A percentile compares a stretch with the other conserved stretches of the same genome.
Evolutionary conservation across 495 filamentous ascomycete species (phyloP).

Genomic region (Annulohypoxylon moriforme): DNA sequence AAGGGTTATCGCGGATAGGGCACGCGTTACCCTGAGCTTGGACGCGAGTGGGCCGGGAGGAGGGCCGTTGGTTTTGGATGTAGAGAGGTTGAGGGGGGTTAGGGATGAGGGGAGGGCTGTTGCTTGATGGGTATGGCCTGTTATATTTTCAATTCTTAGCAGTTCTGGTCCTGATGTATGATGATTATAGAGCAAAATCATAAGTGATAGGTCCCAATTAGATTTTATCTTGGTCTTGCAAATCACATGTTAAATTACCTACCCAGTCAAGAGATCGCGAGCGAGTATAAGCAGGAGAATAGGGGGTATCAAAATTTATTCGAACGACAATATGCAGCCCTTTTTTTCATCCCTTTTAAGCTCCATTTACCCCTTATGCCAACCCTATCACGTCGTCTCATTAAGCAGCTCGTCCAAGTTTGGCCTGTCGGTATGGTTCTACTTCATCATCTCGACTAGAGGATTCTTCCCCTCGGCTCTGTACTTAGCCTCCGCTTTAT

Average conservation of each 20-base stretch:
- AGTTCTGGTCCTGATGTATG: too few species aligned
- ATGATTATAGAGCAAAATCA: too few species aligned
- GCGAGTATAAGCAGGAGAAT: not conserved
- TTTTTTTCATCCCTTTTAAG: not conserved
- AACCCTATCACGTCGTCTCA: not conserved
- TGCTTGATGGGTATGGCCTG: too few species aligned
- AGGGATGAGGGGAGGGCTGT: slow-evolving; percentile 33
- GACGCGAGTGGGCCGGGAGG: slow-evolving; percentile 71
- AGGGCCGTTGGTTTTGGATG: slow-evolving; percentile 72
- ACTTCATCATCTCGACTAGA: slow-evolving; percentile 35
- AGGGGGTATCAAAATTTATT: slow-evolving; percentile 18
- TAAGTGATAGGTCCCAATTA: too few species aligned
- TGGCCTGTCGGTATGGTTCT: slow-evolving; percentile 25
- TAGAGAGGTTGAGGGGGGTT: slow-evolving; percentile 55
- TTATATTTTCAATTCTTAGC: not conserved
- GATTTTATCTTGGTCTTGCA: too few species aligned
- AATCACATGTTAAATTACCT: not conserved
- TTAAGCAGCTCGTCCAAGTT: slow-evolving; percentile 7
- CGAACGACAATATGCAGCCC: not conserved
- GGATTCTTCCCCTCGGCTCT: slow-evolving; percentile 31
- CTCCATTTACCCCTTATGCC: too few species aligned
- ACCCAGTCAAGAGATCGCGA: not conserved
- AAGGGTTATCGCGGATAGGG: slow-evolving; percentile 78
- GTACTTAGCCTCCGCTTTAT: slow-evolving; percentile 20
- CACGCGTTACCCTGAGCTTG: slow-evolving; percentile 79